A percentile compares a stretch with the other conserved stretches of the same genome.
Evolutionary conservation across 139 green algal species (phyloP).

Genomic region (Klebsormidium nitens): DNA sequence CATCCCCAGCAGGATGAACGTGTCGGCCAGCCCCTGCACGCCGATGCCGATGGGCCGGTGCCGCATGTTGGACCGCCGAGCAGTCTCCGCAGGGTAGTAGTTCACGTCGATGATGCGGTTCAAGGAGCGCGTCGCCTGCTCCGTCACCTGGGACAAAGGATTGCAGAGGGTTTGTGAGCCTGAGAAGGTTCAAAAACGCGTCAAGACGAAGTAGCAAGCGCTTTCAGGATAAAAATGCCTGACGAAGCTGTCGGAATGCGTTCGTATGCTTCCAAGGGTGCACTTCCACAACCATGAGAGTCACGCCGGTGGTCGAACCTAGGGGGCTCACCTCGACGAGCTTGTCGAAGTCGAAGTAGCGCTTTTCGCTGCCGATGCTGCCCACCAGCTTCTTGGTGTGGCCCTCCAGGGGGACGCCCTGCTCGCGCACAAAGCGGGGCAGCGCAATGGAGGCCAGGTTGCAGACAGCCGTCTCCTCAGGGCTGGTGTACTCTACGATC

Average conservation of each 20-base stretch:
- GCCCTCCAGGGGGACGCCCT: conserved; percentile 3
- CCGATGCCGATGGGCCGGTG: conserved; percentile 96
- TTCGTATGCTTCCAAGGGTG: no score
- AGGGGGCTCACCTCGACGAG: conserved; percentile 42
- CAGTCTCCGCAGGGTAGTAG: conserved; percentile 92
- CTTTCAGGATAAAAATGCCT: not conserved
- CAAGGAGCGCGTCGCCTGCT: conserved; percentile 79
- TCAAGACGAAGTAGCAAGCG: not conserved
- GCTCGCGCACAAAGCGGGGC: conserved; percentile 72
- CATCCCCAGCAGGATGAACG: conserved; percentile 97
- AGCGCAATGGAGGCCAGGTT: conserved; percentile 98
- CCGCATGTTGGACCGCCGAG: conserved; percentile 81
- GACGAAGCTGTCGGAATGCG: no score
- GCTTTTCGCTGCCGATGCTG: conserved; percentile 59
- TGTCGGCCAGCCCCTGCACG: conserved; percentile 92
- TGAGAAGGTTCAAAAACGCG: not conserved
- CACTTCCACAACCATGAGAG: no score
- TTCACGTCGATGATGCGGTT: conserved; percentile 99
- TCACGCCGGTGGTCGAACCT: no score
- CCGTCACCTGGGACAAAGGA: conserved; percentile 48
- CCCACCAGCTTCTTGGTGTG: conserved; percentile 72
- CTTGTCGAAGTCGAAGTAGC: conserved; percentile 54
- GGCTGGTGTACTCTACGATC: conserved; percentile 93
- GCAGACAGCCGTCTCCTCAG: conserved; percentile 97
- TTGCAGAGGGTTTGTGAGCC: not conserved